phyloP scores from a whole-genome alignment of 305 asterid genomes.

The Fraxinus xanthoxyloides region DNA sequence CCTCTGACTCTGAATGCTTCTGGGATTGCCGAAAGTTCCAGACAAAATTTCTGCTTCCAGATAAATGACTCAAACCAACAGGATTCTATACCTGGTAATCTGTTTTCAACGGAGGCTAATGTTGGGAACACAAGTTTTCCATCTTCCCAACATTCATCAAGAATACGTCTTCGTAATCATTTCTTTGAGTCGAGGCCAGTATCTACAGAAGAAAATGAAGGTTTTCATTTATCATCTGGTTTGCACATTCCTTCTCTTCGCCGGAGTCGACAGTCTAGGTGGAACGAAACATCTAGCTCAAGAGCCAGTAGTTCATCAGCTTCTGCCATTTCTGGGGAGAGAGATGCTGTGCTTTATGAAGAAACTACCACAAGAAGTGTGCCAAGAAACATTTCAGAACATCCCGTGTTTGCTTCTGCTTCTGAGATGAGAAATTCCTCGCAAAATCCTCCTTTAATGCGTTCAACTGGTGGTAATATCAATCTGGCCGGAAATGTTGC shows the following conservation, averaged over 20 bases:
- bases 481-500: slow-evolving; percentile 40
- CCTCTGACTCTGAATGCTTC: slow-evolving; percentile 37
- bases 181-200: slow-evolving; percentile 43
- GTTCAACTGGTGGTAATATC: slow-evolving; percentile 43
- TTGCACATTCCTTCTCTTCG: slow-evolving; percentile 41
- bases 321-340: slow-evolving; percentile 35
- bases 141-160: slow-evolving; percentile 42
- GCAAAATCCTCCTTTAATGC: slow-evolving; percentile 52
- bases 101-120: slow-evolving; percentile 31
- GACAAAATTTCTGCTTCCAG: slow-evolving; percentile 60
- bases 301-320: slow-evolving; percentile 44
- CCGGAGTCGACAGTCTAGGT: slow-evolving; percentile 47
- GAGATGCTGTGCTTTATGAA: slow-evolving; percentile 36
- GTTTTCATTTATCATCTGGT: slow-evolving; percentile 32
- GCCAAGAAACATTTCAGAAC: slow-evolving; percentile 67
- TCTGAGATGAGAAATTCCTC: slow-evolving; percentile 48
- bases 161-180: slow-evolving; percentile 43
- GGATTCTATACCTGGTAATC: slow-evolving; percentile 34
- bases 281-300: slow-evolving; percentile 60
- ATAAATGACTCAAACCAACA: slow-evolving; percentile 53
- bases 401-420: slow-evolving; percentile 59
- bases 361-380: slow-evolving; percentile 39
- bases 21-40: slow-evolving; percentile 39
- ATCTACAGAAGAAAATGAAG: slow-evolving; percentile 38
- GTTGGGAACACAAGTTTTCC: slow-evolving; percentile 36